Evolutionary conservation across 2,329 filamentous ascomycete species (phyloP).

Genomic region (Lojkania enalia): DNA sequence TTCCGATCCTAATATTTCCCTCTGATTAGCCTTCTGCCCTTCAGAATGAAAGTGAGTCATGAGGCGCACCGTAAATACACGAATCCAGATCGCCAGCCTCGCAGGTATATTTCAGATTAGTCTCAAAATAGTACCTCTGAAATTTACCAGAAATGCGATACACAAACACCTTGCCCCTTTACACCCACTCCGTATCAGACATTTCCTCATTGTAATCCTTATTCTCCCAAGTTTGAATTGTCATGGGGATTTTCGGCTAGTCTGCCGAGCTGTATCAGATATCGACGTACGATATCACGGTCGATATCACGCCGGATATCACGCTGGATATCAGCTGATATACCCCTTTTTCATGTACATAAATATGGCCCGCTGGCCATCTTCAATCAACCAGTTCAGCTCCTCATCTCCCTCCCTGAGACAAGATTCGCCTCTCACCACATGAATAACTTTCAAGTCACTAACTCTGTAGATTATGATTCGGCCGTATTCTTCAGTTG

Average conservation of each 20-base stretch:
- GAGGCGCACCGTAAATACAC: background rate
- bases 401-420: too few species aligned
- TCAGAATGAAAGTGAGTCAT: background rate
- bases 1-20: background rate
- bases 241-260: too few species aligned
- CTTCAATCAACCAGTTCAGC: too few species aligned
- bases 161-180: background rate
- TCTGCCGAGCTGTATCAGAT: too few species aligned
- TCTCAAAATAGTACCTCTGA: constrained; percentile 10
- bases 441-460: constrained; percentile 1
- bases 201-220: background rate
- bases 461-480: background rate
- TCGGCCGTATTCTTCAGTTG: background rate
- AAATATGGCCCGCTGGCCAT: too few species aligned
- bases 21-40: background rate
- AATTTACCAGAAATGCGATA: constrained; percentile 6
- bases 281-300: too few species aligned
- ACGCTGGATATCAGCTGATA: too few species aligned
- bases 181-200: background rate
- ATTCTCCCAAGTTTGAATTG: background rate
- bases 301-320: too few species aligned
- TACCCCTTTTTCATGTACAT: too few species aligned
- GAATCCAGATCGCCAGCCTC: background rate
- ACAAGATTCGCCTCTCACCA: too few species aligned
- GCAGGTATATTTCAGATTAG: constrained; percentile 8